phyloP scores from a whole-genome alignment of 2,329 filamentous ascomycete genomes.

The Clonostachys rosea region DNA sequence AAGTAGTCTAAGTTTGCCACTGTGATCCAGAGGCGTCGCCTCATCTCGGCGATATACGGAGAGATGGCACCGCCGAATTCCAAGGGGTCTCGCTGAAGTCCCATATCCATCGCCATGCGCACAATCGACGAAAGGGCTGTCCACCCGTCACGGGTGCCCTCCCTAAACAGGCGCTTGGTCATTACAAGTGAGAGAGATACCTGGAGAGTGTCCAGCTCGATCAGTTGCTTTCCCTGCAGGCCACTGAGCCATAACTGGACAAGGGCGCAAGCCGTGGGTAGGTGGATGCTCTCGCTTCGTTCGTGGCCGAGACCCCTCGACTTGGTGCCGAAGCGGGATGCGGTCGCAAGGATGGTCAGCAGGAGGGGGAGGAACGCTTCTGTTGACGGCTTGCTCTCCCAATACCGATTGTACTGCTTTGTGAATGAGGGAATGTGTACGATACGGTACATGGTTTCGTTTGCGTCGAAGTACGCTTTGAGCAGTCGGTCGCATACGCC shows the following conservation, averaged over 20 bases:
- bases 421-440: slow-evolving; percentile 47
- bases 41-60: slow-evolving; percentile 46
- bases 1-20: slow-evolving; percentile 53
- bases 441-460: slow-evolving; percentile 48
- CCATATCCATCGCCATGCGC: slow-evolving; percentile 56
- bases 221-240: slow-evolving; percentile 44
- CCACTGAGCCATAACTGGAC: slow-evolving; percentile 49
- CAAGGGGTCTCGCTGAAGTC: slow-evolving; percentile 50
- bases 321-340: slow-evolving; percentile 46
- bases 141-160: slow-evolving; percentile 46
- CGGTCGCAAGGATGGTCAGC: slow-evolving; percentile 46
- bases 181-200: slow-evolving; percentile 48
- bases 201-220: slow-evolving; percentile 49
- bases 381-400: slow-evolving; percentile 38
- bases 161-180: slow-evolving; percentile 46
- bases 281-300: slow-evolving; percentile 48
- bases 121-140: slow-evolving; percentile 49
- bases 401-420: slow-evolving; percentile 45
- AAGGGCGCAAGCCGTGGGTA: slow-evolving; percentile 50
- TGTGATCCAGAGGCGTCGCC: slow-evolving; percentile 51
- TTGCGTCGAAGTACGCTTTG: slow-evolving; percentile 40
- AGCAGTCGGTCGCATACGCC: slow-evolving; percentile 46
- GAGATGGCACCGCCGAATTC: slow-evolving; percentile 44
- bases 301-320: slow-evolving; percentile 45
- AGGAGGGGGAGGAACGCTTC: slow-evolving; percentile 51